Conservation (phyloP, 495 filamentous ascomycete species). For the Neurospora pannonica region DNA sequence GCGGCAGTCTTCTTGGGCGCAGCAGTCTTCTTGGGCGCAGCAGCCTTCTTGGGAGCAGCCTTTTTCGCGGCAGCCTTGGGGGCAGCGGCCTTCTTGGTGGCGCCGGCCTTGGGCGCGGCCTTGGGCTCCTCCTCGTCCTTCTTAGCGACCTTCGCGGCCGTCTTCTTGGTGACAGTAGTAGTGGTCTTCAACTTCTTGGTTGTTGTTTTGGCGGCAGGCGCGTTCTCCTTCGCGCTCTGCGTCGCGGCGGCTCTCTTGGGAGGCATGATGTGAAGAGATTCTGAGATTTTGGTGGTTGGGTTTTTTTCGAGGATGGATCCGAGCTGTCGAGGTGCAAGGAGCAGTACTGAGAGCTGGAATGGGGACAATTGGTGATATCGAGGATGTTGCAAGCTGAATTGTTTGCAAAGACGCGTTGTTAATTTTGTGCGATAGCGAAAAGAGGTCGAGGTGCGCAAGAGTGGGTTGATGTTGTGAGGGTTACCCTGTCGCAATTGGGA, state of each 20-base stretch:
- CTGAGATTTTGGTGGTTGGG: neutral
- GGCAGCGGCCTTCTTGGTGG: constrained; percentile 21
- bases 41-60: constrained; percentile 20
- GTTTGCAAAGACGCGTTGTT: neutral
- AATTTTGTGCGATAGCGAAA: neutral
- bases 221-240: constrained; percentile 3
- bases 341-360: neutral
- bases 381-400: neutral
- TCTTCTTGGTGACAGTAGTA: constrained; percentile 4
- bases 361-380: neutral
- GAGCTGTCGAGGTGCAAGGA: neutral
- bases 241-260: constrained; percentile 17
- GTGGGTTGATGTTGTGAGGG: neutral
- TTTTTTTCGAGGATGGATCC: neutral
- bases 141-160: constrained; percentile 10
- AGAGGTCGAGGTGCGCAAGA: neutral
- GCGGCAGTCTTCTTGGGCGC: constrained; percentile 28
- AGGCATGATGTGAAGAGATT: constrained; percentile 19
- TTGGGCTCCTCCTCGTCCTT: constrained; percentile 19
- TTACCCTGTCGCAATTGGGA: neutral
- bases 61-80: constrained; percentile 16
- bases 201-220: constrained; percentile 7
- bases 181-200: constrained; percentile 29
- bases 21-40: constrained; percentile 17
- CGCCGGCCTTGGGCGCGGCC: constrained; percentile 10